Evolutionary conservation across 1,284 basidiomycete genomes (phyloP).

Genomic region (Meira nashicola): DNA sequence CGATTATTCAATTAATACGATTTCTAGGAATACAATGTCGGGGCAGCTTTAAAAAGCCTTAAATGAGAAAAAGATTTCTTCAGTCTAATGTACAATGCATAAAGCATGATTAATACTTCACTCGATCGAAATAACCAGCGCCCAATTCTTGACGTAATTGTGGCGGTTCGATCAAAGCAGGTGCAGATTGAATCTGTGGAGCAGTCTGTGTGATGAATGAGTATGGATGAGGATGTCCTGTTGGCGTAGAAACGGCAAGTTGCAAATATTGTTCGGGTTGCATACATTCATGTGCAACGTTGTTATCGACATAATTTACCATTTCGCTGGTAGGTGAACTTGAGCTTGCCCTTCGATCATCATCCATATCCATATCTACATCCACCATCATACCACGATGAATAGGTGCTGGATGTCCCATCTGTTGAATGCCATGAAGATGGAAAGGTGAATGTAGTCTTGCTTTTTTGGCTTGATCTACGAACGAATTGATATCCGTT

Average conservation of each 20-base stretch:
- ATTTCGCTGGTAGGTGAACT: not conserved
- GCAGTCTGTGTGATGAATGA: not conserved
- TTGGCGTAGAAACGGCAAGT: not conserved
- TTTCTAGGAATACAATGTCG: too few relatives aligned
- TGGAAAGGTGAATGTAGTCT: not conserved
- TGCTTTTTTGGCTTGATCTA: not conserved
- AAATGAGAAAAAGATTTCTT: too few relatives aligned
- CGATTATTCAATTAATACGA: too few relatives aligned
- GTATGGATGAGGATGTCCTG: conserved; percentile 2
- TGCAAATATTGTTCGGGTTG: not conserved
- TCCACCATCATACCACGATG: too few relatives aligned
- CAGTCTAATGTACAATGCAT: too few relatives aligned
- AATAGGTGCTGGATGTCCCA: too few relatives aligned
- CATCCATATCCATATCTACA: conserved; percentile 1
- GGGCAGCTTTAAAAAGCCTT: too few relatives aligned
- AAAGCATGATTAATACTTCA: too few relatives aligned
- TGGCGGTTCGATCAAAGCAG: not conserved
- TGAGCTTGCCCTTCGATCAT: not conserved
- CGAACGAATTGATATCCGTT: too few relatives aligned
- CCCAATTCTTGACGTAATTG: not conserved
- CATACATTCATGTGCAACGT: not conserved
- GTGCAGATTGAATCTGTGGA: too few relatives aligned
- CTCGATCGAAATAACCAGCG: not conserved
- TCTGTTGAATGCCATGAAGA: too few relatives aligned
- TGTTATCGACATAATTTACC: not conserved